Evolutionary conservation across 371 early-diverging fungal species (phyloP).

Genomic region (Circinella minor): DNA sequence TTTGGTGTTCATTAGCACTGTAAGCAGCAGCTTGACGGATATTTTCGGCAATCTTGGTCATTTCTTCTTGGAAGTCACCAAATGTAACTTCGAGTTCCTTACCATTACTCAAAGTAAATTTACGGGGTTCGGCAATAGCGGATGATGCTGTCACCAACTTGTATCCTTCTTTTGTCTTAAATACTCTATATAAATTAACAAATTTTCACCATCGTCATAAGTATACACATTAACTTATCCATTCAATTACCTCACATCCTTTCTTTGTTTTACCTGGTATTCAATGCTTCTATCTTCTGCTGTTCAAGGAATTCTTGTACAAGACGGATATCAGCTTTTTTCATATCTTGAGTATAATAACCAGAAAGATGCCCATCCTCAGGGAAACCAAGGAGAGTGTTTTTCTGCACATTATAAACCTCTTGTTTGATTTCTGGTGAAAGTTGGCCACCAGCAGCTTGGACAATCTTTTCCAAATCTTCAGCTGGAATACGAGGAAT

Average conservation of each 20-base stretch:
- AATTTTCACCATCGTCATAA: background rate
- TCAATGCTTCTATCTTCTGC: constrained; percentile 36
- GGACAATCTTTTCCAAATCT: constrained; percentile 46
- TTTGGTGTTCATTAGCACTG: constrained; percentile 59
- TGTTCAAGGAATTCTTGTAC: constrained; percentile 56
- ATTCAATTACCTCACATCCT: too few species aligned
- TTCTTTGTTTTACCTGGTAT: constrained; percentile 28
- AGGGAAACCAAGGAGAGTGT: constrained; percentile 59
- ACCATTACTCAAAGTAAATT: constrained; percentile 35
- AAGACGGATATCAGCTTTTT: constrained; percentile 54
- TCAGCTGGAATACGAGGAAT: constrained; percentile 52
- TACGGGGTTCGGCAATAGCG: constrained; percentile 22
- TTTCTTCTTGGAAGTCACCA: constrained; percentile 51
- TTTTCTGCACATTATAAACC: constrained; percentile 45
- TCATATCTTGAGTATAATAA: constrained; percentile 56
- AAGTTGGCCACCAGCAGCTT: constrained; percentile 28
- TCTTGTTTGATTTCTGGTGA: constrained; percentile 37
- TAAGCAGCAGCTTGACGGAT: constrained; percentile 48
- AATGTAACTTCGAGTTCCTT: constrained; percentile 42
- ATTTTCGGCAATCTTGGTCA: constrained; percentile 52
- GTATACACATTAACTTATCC: too few species aligned
- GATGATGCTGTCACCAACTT: constrained; percentile 47
- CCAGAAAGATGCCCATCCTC: constrained; percentile 66
- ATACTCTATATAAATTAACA: constrained; percentile 28
- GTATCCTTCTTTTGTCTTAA: constrained; percentile 41